Evolutionary conservation across 208 protist genomes (phyloP).

Genomic region (Trypanosoma melophagium): DNA sequence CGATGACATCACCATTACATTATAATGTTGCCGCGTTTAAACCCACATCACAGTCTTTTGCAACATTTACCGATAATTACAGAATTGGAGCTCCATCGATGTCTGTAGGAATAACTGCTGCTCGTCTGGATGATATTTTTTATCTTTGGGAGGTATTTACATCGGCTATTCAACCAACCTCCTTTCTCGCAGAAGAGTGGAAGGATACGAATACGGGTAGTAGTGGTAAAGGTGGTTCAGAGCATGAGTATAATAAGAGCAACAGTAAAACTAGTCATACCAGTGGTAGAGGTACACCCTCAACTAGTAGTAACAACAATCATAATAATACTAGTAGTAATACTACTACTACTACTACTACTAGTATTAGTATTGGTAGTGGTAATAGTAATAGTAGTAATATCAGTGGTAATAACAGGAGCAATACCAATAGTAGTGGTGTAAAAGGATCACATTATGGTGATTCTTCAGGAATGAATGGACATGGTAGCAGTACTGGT

Average conservation of each 20-base stretch:
- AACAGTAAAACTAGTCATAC: background rate
- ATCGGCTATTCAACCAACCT: slow-evolving; percentile 58
- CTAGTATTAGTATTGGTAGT: background rate
- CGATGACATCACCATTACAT: slow-evolving; percentile 52
- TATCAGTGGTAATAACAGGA: background rate
- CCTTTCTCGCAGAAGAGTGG: slow-evolving; percentile 31
- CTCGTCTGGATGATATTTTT: slow-evolving; percentile 75
- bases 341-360: background rate
- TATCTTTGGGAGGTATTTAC: slow-evolving; percentile 89
- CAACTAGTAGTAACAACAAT: background rate
- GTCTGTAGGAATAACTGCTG: slow-evolving; percentile 75
- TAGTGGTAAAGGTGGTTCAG: background rate
- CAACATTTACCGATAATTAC: slow-evolving; percentile 75
- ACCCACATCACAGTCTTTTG: slow-evolving; percentile 84
- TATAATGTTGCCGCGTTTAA: slow-evolving; percentile 87
- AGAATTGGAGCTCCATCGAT: slow-evolving; percentile 65
- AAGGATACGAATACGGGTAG: slow-evolving; percentile 1
- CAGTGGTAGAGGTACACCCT: background rate
- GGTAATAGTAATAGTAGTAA: slow-evolving; percentile 6
- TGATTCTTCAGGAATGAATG: background rate
- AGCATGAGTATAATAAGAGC: background rate
- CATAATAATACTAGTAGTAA: background rate
- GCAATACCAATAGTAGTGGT: background rate
- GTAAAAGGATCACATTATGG: background rate
- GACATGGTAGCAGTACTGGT: too few species aligned